phyloP scores from a whole-genome alignment of 768 basidiomycete species.

The Lactarius evosmus region DNA sequence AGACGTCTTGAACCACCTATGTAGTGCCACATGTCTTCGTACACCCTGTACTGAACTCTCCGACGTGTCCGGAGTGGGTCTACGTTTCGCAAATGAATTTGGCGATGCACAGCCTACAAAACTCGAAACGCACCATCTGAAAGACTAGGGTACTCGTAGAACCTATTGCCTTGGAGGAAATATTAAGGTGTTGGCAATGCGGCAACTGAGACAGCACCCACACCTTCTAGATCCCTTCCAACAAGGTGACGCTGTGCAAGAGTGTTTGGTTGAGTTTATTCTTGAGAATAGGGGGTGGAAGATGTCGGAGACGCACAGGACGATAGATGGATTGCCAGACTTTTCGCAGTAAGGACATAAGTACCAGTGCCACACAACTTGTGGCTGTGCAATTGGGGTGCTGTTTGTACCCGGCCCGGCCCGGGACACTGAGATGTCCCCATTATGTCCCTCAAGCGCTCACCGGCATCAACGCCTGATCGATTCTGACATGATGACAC shows the following conservation, averaged over 20 bases:
- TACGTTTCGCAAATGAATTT: neutral
- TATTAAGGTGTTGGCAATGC: neutral
- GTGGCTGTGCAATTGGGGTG: neutral
- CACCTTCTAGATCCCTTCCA: slow-evolving; percentile 26
- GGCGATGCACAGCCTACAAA: neutral
- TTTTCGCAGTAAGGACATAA: neutral
- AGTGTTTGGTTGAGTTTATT: neutral
- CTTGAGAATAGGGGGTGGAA: neutral
- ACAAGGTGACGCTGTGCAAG: slow-evolving; percentile 17
- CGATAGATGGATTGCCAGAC: neutral
- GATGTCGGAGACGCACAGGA: neutral
- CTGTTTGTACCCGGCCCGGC: neutral
- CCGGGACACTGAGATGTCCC: too few relatives aligned
- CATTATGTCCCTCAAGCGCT: too few relatives aligned
- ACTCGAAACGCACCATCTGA: slow-evolving; percentile 16
- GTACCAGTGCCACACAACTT: too few relatives aligned
- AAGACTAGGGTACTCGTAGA: slow-evolving; percentile 25
- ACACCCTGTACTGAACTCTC: slow-evolving; percentile 21
- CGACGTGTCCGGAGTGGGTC: slow-evolving; percentile 20
- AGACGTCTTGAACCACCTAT: slow-evolving; percentile 22
- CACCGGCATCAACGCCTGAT: neutral
- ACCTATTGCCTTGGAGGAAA: slow-evolving; percentile 21
- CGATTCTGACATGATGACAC: neutral
- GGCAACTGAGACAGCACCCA: neutral
- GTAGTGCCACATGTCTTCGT: slow-evolving; percentile 24